phyloP scores from a whole-genome alignment of 176 grass and related monocot genomes.

The Calamus simplicifolius region DNA sequence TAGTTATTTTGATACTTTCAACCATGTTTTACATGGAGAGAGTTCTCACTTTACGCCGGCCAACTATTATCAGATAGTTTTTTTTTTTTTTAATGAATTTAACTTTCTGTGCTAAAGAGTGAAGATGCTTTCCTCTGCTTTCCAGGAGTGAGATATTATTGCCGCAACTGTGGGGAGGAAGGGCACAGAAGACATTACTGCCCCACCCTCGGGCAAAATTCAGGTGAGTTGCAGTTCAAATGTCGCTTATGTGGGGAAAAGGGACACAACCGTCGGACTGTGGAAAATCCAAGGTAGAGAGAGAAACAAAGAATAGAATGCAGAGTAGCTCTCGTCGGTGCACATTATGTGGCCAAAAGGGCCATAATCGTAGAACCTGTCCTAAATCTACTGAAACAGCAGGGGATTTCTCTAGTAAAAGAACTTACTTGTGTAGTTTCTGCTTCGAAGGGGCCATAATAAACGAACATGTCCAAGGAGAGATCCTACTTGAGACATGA shows the following conservation, averaged over 20 bases:
- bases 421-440: constrained; percentile 50
- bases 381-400: constrained; percentile 11
- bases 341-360: constrained; percentile 40
- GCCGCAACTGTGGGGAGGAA: constrained; percentile 69
- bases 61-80: too few relatives aligned
- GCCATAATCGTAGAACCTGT: constrained; percentile 49
- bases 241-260: constrained; percentile 62
- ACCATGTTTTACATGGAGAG: too few relatives aligned
- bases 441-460: constrained; percentile 65
- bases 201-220: constrained; percentile 32
- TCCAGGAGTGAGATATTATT: constrained; percentile 78
- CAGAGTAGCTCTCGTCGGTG: constrained; percentile 25
- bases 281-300: constrained; percentile 33
- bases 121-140: constrained; percentile 8
- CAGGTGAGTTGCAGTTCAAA: constrained; percentile 32
- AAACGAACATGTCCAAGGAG: constrained; percentile 49
- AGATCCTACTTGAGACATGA: constrained; percentile 2
- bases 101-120: too few relatives aligned
- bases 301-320: constrained; percentile 1
- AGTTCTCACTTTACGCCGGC: too few relatives aligned
- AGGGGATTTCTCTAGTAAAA: constrained; percentile 21
- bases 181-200: constrained; percentile 81
- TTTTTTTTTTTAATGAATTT: too few relatives aligned
- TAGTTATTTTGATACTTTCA: too few relatives aligned
- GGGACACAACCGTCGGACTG: constrained; percentile 78